These are phyloP conservation scores for Wickerhamomyces pijperi DNA, from an alignment of 805 yeast species.

Conservation along the genomic window DNA sequence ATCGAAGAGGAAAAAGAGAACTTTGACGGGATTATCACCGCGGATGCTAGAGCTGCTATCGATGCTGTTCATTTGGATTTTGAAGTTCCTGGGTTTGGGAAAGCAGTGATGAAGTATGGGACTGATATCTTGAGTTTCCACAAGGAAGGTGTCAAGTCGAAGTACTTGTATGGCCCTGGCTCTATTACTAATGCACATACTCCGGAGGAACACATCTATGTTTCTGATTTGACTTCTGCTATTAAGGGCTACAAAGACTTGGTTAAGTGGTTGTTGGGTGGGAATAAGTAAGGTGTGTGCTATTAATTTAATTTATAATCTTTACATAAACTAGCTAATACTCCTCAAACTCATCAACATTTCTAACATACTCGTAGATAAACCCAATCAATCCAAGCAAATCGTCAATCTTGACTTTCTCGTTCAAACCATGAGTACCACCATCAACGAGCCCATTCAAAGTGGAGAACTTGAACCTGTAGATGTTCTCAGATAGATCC, in stretches of 20 bases:
- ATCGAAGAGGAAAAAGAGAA: conserved; percentile 20
- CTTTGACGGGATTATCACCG: conserved; percentile 13
- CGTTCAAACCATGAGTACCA: too few relatives aligned
- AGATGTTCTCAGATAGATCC: too few relatives aligned
- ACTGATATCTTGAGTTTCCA: conserved; percentile 41
- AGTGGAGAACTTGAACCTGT: too few relatives aligned
- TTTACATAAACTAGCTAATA: too few relatives aligned
- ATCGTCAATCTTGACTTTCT: too few relatives aligned
- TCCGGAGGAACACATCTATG: conserved; percentile 40
- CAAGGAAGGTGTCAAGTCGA: conserved; percentile 13
- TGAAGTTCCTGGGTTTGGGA: conserved; percentile 57
- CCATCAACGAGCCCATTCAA: too few relatives aligned
- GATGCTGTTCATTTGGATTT: conserved; percentile 29
- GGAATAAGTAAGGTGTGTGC: too few relatives aligned
- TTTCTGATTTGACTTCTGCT: conserved; percentile 34
- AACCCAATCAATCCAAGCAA: too few relatives aligned
- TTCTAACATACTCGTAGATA: too few relatives aligned
- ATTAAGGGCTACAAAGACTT: conserved; percentile 38
- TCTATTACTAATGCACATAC: conserved; percentile 51
- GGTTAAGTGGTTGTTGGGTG: conserved; percentile 9
- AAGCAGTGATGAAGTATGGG: conserved; percentile 34
- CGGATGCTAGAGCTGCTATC: conserved; percentile 20
- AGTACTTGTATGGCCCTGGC: conserved; percentile 61
- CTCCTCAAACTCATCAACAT: too few relatives aligned
- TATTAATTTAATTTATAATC: too few relatives aligned